Percentiles rank a stretch among this genome's conserved stretches.
phyloP scores from a whole-genome alignment of 1,139 yeast species.

The Nakaseomyces bracarensis region DNA sequence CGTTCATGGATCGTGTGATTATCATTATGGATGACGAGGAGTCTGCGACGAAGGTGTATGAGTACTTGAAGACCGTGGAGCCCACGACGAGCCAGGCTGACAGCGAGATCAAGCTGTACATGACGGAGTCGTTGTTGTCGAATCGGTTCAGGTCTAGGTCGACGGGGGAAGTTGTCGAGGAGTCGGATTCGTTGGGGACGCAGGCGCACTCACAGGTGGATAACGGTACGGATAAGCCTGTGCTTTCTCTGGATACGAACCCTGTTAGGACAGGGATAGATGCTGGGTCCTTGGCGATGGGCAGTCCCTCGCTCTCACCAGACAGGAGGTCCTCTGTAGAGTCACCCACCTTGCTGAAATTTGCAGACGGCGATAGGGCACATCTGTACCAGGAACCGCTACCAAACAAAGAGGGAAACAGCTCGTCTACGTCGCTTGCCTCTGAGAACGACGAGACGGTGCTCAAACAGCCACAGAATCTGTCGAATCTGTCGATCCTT shows the following conservation, averaged over 20 bases:
- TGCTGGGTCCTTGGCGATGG: constrained; percentile 15
- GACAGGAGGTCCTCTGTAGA: constrained; percentile 18
- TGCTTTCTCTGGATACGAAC: constrained; percentile 25
- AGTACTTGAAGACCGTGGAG: constrained; percentile 14
- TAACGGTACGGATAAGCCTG: constrained; percentile 15
- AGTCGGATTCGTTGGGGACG: too few species aligned
- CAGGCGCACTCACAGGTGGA: background rate
- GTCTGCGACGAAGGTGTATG: constrained; percentile 19
- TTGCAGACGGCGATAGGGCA: constrained; percentile 20
- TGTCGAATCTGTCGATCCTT: constrained; percentile 7
- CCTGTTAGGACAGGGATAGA: constrained; percentile 19
- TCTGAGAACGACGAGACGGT: constrained; percentile 4
- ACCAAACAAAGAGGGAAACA: constrained; percentile 14
- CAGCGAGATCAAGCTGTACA: constrained; percentile 18
- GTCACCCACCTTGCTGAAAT: constrained; percentile 28
- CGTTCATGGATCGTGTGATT: constrained; percentile 28
- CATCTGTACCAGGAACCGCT: constrained; percentile 29
- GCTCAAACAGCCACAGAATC: constrained; percentile 5
- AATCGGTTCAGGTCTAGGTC: constrained; percentile 19
- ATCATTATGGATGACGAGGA: constrained; percentile 25
- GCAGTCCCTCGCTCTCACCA: constrained; percentile 28
- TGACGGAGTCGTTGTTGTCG: constrained; percentile 25
- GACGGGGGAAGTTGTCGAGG: constrained; percentile 11
- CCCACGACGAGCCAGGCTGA: constrained; percentile 7
- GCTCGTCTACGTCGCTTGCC: constrained; percentile 4